These are phyloP conservation scores for Ganoderma leucocontextum DNA, from an alignment of 1,284 basidiomycete genomes.

Conservation along the genomic window DNA sequence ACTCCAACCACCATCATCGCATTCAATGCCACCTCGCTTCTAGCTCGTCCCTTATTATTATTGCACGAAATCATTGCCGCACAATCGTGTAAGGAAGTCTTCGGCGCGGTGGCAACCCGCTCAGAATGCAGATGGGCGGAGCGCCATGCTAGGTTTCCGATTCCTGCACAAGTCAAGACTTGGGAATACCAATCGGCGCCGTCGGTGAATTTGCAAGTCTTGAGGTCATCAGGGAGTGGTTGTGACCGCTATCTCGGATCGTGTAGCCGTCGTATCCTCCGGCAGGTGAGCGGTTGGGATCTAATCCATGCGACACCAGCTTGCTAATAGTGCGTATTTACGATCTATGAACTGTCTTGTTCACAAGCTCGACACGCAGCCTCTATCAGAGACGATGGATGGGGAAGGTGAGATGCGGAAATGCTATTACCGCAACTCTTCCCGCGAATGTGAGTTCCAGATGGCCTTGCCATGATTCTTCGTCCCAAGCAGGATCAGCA, in stretches of 20 bases:
- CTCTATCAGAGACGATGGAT: neutral
- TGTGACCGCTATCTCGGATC: neutral
- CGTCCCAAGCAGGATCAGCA: neutral
- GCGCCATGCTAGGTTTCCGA: neutral
- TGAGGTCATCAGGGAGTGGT: neutral
- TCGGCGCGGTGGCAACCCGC: neutral
- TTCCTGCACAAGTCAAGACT: neutral
- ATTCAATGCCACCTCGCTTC: neutral
- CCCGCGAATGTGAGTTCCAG: neutral
- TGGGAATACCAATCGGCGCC: too few relatives aligned
- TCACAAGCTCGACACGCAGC: neutral
- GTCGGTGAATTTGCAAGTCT: too few relatives aligned
- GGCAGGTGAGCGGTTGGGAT: neutral
- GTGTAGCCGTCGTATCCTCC: neutral
- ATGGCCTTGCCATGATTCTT: neutral
- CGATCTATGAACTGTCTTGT: neutral
- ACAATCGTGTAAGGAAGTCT: neutral
- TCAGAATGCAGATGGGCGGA: neutral
- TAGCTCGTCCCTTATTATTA: neutral
- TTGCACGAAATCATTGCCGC: neutral
- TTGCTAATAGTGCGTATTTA: neutral
- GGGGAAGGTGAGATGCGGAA: neutral
- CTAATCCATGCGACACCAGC: neutral
- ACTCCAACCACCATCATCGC: neutral
- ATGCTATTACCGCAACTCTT: neutral